Evolutionary conservation across 2,329 filamentous ascomycete genomes (phyloP).

Genomic region (Aspergillus vadensis): DNA sequence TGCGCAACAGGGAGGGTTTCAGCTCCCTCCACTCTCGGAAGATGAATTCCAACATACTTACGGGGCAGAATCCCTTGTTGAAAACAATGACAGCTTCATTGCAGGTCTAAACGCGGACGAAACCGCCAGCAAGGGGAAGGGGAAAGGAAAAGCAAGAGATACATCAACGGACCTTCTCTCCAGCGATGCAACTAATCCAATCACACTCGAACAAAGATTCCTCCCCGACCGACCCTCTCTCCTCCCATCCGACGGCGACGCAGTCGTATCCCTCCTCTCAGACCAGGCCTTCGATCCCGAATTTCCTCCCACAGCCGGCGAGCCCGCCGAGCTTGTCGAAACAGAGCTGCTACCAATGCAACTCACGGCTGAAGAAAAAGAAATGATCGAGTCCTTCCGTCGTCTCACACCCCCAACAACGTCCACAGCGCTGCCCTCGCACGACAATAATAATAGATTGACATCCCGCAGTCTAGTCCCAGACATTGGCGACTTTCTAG

Average conservation of each 20-base stretch:
- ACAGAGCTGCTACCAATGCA: constrained; percentile 24
- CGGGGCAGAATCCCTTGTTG: constrained; percentile 8
- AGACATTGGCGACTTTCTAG: constrained; percentile 36
- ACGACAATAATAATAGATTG: constrained; percentile 20
- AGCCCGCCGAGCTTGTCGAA: constrained; percentile 27
- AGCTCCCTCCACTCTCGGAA: constrained; percentile 21
- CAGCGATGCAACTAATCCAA: neutral
- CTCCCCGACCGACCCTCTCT: constrained; percentile 5
- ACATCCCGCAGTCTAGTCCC: constrained; percentile 36
- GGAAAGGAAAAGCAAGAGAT: constrained; percentile 20
- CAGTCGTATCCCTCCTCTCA: constrained; percentile 44
- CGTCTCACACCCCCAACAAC: constrained; percentile 18
- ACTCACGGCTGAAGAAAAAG: constrained; percentile 30
- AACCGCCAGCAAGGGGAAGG: constrained; percentile 17
- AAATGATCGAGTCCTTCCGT: constrained; percentile 37
- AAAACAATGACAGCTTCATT: neutral
- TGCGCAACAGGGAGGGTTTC: constrained; percentile 19
- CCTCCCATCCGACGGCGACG: constrained; percentile 42
- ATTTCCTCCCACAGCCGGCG: constrained; percentile 25
- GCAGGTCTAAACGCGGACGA: neutral
- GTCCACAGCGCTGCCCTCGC: constrained; percentile 1
- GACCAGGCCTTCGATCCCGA: constrained; percentile 36
- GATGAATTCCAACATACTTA: constrained; percentile 28
- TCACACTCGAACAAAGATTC: neutral
- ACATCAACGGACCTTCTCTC: neutral